Conservation (phyloP, 352 stramenopile species). For the Phytophthora macrochlamydospora region DNA sequence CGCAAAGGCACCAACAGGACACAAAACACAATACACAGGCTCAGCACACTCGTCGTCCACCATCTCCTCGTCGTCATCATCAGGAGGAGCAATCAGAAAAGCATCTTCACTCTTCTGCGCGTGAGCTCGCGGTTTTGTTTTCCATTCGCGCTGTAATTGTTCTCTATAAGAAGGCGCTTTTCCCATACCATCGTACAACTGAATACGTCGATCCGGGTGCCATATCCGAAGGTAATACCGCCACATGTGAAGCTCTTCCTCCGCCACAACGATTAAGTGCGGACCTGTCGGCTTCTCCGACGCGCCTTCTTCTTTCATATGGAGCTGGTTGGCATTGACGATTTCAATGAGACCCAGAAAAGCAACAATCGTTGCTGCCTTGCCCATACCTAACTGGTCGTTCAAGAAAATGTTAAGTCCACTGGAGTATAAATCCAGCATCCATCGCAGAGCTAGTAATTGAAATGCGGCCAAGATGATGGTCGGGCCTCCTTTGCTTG, state of each 20-base stretch:
- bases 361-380: conserved; percentile 72
- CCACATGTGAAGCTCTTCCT: conserved; percentile 86
- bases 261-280: conserved; percentile 80
- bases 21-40: conserved; percentile 71
- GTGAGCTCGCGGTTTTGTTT: conserved; percentile 33
- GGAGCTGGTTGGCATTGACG: conserved; percentile 30
- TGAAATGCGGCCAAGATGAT: conserved; percentile 79
- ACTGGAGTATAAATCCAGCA: conserved; percentile 72
- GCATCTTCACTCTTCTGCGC: conserved; percentile 27
- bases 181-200: conserved; percentile 53
- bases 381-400: conserved; percentile 89
- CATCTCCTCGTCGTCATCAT: conserved; percentile 49
- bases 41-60: conserved; percentile 54
- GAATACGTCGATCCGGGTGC: conserved; percentile 54
- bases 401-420: conserved; percentile 82
- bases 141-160: conserved; percentile 62
- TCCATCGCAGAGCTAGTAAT: conserved; percentile 77
- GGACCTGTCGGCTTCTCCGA: conserved; percentile 27
- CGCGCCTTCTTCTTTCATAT: conserved; percentile 8
- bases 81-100: conserved; percentile 31
- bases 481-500: conserved; percentile 29
- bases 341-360: conserved; percentile 71
- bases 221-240: conserved; percentile 67
- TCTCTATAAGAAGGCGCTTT: conserved; percentile 40
- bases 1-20: conserved; percentile 55